These are phyloP conservation scores for Xanthoconium separans DNA, from an alignment of 1,284 basidiomycete genomes.

Conservation along the genomic window DNA sequence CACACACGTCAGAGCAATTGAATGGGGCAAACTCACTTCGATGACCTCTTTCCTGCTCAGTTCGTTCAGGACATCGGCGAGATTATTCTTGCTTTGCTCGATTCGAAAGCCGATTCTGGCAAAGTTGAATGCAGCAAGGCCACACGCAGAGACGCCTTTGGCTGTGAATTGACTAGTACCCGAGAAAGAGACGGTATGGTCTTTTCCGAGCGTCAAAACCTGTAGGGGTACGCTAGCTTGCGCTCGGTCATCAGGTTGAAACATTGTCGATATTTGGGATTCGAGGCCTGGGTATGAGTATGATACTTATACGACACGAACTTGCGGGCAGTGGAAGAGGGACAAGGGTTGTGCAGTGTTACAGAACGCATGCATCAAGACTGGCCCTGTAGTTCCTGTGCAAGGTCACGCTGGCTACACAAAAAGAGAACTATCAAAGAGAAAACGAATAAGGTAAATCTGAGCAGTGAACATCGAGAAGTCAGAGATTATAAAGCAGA, in stretches of 20 bases:
- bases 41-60: slow-evolving; percentile 20
- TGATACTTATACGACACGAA: not conserved
- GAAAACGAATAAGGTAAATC: too few relatives aligned
- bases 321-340: not conserved
- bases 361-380: too few relatives aligned
- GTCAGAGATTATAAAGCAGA: too few relatives aligned
- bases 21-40: slow-evolving; percentile 20
- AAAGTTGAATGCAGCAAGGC: slow-evolving; percentile 63
- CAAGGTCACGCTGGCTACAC: too few relatives aligned
- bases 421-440: too few relatives aligned
- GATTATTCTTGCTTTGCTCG: slow-evolving; percentile 7
- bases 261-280: not conserved
- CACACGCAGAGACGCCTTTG: slow-evolving; percentile 51
- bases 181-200: slow-evolving; percentile 39
- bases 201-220: slow-evolving; percentile 22
- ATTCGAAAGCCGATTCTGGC: slow-evolving; percentile 40
- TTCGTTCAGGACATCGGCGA: slow-evolving; percentile 19
- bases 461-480: too few relatives aligned
- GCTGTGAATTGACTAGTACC: slow-evolving; percentile 50
- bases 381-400: too few relatives aligned
- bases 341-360: too few relatives aligned
- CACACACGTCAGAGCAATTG: not conserved
- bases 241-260: not conserved
- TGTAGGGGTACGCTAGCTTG: slow-evolving; percentile 5
- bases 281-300: not conserved